Base-by-base conservation (phyloP, 148 eudicot genomes). In the Fagopyrum homotropicum region DNA sequence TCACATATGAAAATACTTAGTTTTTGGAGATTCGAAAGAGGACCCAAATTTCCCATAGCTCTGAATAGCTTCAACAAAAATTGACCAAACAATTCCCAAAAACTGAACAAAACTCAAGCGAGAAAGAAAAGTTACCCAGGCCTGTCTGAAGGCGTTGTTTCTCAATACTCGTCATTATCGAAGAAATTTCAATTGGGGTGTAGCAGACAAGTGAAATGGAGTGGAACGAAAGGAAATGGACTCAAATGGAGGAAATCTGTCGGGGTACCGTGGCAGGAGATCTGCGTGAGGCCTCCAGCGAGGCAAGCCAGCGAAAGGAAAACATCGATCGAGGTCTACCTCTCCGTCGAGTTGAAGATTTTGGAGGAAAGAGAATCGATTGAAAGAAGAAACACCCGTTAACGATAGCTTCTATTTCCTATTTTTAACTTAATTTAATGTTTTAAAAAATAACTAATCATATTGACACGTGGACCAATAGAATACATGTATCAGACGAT, bases 1-100 rank as follows among this genome's bases (percentile, higher is more conserved):
- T 60, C 68, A 26, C 43, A 60, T 60, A 12, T 26, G 14, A 8
- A 60, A 60, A 61, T 26, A 61, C 68, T 60, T 29, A 29, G 43
- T 60, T 60, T 60, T 8, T 22, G 44, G 43, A 60, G 63, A 57
- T 19, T 26, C 4, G 43, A 60, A 22, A 57, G 10, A 2, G 26
- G 26, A 22, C 26, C 26, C 26, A 22, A 22, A 22, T 22, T 22
- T 22, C 26, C 26, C 98, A 93, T 73, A 93, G 93, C 83, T 91
- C 98, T 64, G 17, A 80, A 79, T 91, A 72, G 22, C 59, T 48
- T n/a, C 43, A 72, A 35, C 75, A 51, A 50, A 22, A 12, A 56
- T n/a, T 56, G 22, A 56, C 26, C 22, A 56, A n/a, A 55, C 26
- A 22, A 22, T 22, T 22, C 26, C 15, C 55, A 4, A 10, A 50